Percentiles rank a stretch among this genome's conserved stretches.
Conservation (phyloP, 1,139 yeast genomes). For the Scheffersomyces lignicola region DNA sequence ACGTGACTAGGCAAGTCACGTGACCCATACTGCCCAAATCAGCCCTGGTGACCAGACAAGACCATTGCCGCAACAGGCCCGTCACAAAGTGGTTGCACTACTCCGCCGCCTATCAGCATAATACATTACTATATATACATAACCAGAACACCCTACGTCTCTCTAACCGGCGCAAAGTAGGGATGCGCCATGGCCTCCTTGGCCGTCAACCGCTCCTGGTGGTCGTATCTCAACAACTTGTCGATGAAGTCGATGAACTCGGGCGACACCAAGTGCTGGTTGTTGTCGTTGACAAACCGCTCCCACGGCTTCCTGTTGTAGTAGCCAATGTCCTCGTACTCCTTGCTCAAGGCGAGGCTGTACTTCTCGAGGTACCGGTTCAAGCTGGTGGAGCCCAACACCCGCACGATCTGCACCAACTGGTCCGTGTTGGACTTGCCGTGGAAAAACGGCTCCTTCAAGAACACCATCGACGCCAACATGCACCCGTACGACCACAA, state of each 20-base stretch:
- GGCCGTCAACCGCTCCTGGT: slow-evolving; percentile 92
- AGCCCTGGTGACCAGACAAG: too few species aligned
- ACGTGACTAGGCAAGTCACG: too few species aligned
- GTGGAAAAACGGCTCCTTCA: slow-evolving; percentile 96
- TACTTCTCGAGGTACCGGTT: slow-evolving; percentile 74
- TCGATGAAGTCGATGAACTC: slow-evolving; percentile 85
- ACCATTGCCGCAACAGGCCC: too few species aligned
- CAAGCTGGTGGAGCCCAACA: slow-evolving; percentile 86
- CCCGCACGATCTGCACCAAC: slow-evolving; percentile 89
- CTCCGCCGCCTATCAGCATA: not conserved
- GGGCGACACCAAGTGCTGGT: slow-evolving; percentile 63
- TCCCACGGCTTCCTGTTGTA: slow-evolving; percentile 90
- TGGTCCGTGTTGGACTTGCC: slow-evolving; percentile 97
- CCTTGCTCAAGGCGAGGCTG: slow-evolving; percentile 71
- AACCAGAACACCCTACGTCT: too few species aligned
- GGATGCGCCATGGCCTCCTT: slow-evolving; percentile 91
- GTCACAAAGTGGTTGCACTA: too few species aligned
- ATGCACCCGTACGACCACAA: slow-evolving; percentile 97
- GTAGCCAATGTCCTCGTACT: slow-evolving; percentile 79
- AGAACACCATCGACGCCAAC: slow-evolving; percentile 95
- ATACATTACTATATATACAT: not conserved
- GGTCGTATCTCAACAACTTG: slow-evolving; percentile 83
- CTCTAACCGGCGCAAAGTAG: slow-evolving; percentile 49
- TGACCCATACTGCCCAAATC: too few species aligned
- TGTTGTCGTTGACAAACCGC: slow-evolving; percentile 71